phyloP scores from a whole-genome alignment of 2,329 filamentous ascomycete species.

The Emergomyces pasteurianus region DNA sequence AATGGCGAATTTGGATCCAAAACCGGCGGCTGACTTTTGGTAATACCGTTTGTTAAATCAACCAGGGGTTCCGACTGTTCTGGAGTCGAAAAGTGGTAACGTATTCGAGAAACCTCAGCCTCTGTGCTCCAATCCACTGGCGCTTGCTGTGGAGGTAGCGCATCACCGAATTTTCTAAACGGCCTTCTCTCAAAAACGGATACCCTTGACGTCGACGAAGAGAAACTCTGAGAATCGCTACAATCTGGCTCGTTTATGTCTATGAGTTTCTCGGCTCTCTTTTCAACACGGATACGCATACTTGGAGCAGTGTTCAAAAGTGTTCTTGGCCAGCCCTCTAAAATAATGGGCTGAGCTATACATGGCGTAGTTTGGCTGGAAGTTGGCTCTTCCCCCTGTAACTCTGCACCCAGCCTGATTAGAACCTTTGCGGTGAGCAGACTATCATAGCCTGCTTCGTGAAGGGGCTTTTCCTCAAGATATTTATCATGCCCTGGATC shows the following conservation, averaged over 20 bases:
- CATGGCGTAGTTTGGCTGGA: not conserved
- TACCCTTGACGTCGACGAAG: not conserved
- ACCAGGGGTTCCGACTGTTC: constrained; percentile 20
- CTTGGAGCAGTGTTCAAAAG: not conserved
- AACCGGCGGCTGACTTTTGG: not conserved
- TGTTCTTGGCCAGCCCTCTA: not conserved
- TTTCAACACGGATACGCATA: not conserved
- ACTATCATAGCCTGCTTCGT: constrained; percentile 55
- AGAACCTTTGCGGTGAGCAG: constrained; percentile 48
- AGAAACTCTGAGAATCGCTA: constrained; percentile 2
- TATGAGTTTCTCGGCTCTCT: constrained; percentile 1
- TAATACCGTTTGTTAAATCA: constrained; percentile 12
- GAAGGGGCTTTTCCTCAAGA: constrained; percentile 18
- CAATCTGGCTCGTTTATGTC: not conserved
- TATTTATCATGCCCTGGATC: constrained; percentile 24
- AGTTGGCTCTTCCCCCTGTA: constrained; percentile 28
- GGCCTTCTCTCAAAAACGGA: not conserved
- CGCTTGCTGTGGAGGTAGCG: not conserved
- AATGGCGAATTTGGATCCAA: not conserved
- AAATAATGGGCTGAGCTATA: not conserved
- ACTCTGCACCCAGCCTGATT: constrained; percentile 42
- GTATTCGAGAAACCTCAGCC: constrained; percentile 5
- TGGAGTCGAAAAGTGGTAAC: constrained; percentile 17
- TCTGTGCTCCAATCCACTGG: constrained; percentile 4
- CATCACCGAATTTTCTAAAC: not conserved